These are phyloP conservation scores for Eudorina sp. DNA, from an alignment of 139 green algal genomes.

Conservation along the genomic window DNA sequence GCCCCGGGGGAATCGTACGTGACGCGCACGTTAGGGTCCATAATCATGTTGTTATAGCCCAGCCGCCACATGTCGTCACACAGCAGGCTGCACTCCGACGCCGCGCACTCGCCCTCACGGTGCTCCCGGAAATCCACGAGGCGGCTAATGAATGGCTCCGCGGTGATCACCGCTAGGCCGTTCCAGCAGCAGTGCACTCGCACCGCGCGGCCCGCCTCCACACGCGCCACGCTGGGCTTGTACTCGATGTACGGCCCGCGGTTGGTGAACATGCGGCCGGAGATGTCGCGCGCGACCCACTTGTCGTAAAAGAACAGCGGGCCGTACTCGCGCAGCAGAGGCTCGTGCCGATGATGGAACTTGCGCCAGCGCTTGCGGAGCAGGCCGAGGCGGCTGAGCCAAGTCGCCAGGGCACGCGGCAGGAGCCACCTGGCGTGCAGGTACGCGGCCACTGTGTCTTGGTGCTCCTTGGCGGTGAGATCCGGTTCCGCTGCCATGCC, in stretches of 20 bases:
- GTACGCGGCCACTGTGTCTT: not conserved
- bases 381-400: not conserved
- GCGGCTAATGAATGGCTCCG: constrained; percentile 56
- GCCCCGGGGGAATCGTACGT: constrained; percentile 21
- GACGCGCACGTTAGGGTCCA: constrained; percentile 69
- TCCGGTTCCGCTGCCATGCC: not conserved
- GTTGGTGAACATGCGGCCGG: constrained; percentile 57
- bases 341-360: not conserved
- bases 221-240: not conserved
- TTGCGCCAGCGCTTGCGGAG: not conserved
- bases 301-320: constrained; percentile 57
- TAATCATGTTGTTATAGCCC: constrained; percentile 63
- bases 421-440: not conserved
- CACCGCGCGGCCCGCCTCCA: constrained; percentile 62
- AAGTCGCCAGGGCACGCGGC: not conserved
- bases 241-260: constrained; percentile 48
- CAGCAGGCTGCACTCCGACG: constrained; percentile 73
- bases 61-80: constrained; percentile 71
- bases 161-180: constrained; percentile 67
- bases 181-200: constrained; percentile 79
- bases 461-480: not conserved
- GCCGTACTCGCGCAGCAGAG: not conserved
- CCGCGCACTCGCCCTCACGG: constrained; percentile 58
- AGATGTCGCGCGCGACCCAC: constrained; percentile 70
- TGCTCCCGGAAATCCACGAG: constrained; percentile 56